Conservation (phyloP, 2,329 filamentous ascomycete genomes). For the Aspergillus nomiae region DNA sequence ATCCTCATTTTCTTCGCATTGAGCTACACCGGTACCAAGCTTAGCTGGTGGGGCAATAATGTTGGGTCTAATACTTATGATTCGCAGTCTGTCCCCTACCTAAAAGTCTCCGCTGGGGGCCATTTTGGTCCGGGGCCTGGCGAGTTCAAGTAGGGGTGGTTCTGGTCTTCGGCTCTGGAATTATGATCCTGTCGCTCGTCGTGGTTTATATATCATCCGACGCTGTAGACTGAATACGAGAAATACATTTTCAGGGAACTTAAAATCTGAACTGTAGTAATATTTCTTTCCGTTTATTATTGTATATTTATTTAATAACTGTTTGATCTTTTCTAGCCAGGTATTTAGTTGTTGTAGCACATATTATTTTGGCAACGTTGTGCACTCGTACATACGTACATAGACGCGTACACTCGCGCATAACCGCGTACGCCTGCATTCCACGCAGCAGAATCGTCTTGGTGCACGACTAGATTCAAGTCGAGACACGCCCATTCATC, state of each 20-base stretch:
- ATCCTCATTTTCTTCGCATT: conserved; percentile 37
- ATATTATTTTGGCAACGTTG: too few species aligned
- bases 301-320: too few species aligned
- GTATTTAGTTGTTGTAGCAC: too few species aligned
- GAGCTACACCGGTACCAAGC: conserved; percentile 31
- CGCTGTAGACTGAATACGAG: background rate
- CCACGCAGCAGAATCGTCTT: too few species aligned
- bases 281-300: too few species aligned
- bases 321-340: too few species aligned
- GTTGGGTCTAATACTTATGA: conserved; percentile 39
- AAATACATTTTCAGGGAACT: background rate
- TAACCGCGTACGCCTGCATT: too few species aligned
- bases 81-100: conserved; percentile 35
- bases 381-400: too few species aligned
- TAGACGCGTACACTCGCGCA: too few species aligned
- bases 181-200: background rate
- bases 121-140: conserved; percentile 37
- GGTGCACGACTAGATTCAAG: too few species aligned
- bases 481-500: too few species aligned
- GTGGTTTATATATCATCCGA: background rate
- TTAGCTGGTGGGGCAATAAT: conserved; percentile 40
- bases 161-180: background rate
- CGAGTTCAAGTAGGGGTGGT: conserved; percentile 22
- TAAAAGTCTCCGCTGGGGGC: conserved; percentile 29
- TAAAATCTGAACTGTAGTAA: too few species aligned